These are phyloP conservation scores for Trapa incisa DNA, from an alignment of 345 rosid species.

Conservation along the genomic window DNA sequence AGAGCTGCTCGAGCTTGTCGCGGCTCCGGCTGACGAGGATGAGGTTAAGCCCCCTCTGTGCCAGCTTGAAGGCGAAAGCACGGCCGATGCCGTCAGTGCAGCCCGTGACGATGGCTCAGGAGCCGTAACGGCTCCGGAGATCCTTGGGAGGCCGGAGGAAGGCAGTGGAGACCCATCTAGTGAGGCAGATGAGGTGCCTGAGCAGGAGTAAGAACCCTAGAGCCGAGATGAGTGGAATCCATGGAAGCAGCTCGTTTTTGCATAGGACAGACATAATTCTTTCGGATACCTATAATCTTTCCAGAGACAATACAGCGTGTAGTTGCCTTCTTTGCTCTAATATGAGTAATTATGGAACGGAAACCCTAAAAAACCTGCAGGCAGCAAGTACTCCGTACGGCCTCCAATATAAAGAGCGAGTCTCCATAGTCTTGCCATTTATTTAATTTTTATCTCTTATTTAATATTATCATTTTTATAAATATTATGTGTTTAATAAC, in stretches of 20 bases:
- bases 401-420: no score
- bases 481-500: no score
- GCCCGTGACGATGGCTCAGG: slow-evolving; percentile 87
- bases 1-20: slow-evolving; percentile 32
- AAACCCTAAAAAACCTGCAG: no score
- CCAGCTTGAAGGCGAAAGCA: slow-evolving; percentile 55
- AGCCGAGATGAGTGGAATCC: slow-evolving; percentile 19
- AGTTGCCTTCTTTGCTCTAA: no score
- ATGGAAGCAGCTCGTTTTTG: slow-evolving; percentile 1
- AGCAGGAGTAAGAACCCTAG: slow-evolving; percentile 42
- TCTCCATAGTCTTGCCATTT: no score
- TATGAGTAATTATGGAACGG: no score
- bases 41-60: slow-evolving; percentile 49
- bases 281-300: no score
- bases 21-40: slow-evolving; percentile 54
- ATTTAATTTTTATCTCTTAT: no score
- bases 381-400: no score
- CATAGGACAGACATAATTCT: background rate
- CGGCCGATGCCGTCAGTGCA: slow-evolving; percentile 82
- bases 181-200: slow-evolving; percentile 22
- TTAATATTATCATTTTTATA: no score
- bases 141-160: slow-evolving; percentile 32
- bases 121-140: slow-evolving; percentile 43
- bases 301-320: no score
- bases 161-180: slow-evolving; percentile 32